phyloP scores from a whole-genome alignment of 176 grass and related monocot species.

The Oryza longistaminata region DNA sequence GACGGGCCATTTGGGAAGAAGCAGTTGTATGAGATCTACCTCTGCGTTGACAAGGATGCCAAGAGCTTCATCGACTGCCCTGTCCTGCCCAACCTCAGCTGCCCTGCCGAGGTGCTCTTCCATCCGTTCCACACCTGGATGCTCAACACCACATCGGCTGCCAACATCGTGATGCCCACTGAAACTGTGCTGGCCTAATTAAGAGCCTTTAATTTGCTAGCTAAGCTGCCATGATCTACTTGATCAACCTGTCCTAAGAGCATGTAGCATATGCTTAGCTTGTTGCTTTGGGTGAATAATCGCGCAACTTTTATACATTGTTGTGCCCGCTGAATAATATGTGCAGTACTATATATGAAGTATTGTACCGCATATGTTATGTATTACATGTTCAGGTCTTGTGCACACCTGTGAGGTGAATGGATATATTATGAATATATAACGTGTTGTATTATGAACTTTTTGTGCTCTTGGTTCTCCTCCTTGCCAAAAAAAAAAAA shows the following conservation, averaged over 20 bases:
- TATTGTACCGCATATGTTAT: neutral
- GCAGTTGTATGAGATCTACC: conserved; percentile 46
- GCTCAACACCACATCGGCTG: conserved; percentile 28
- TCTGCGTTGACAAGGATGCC: conserved; percentile 45
- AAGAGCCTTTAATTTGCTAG: no score
- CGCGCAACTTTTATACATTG: neutral
- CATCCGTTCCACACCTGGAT: conserved; percentile 44
- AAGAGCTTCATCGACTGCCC: conserved; percentile 49
- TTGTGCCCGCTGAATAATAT: neutral
- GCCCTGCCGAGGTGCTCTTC: conserved; percentile 33
- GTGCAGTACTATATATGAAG: neutral
- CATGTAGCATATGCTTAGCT: no score
- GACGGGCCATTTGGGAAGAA: conserved; percentile 33
- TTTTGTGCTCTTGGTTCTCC: no score
- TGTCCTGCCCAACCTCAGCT: conserved; percentile 13
- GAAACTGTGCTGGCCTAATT: neutral
- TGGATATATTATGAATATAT: neutral
- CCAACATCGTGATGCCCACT: conserved; percentile 23
- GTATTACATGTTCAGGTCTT: neutral
- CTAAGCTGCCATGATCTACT: no score
- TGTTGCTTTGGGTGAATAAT: neutral
- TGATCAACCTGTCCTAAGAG: no score
- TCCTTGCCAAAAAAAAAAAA: no score
- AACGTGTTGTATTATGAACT: neutral
- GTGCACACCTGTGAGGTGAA: neutral